Evolutionary conservation across 768 basidiomycete species (phyloP).

Genomic region (Sutorius australiensis): DNA sequence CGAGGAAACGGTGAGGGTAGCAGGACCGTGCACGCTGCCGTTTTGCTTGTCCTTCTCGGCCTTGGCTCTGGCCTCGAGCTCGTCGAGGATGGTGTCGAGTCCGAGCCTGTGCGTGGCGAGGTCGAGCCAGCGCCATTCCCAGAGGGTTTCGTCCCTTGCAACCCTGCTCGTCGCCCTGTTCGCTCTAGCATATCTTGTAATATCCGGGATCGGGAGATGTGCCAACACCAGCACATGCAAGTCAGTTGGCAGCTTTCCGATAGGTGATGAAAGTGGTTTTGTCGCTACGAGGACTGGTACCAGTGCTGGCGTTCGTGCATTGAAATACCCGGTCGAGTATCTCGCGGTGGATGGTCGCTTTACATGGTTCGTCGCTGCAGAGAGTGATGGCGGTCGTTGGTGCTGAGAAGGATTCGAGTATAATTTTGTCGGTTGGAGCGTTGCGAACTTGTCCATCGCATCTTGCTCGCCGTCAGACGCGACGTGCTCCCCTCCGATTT

Average conservation of each 20-base stretch:
- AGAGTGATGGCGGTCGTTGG: conserved; percentile 12
- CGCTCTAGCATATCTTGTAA: conserved; percentile 68
- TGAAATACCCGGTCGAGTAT: conserved; percentile 8
- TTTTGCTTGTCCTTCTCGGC: conserved; percentile 33
- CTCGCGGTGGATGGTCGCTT: conserved; percentile 8
- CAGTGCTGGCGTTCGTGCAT: background rate
- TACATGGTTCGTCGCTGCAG: conserved; percentile 12
- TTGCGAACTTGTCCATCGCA: conserved; percentile 81
- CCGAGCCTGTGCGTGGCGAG: conserved; percentile 48
- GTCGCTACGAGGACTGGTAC: conserved; percentile 17
- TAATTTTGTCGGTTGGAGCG: conserved; percentile 71
- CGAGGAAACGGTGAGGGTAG: conserved; percentile 50
- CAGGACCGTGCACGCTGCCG: conserved; percentile 45
- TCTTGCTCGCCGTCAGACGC: conserved; percentile 6
- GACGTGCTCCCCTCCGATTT: background rate
- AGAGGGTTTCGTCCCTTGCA: conserved; percentile 67
- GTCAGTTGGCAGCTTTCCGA: conserved; percentile 78
- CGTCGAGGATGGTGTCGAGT: conserved; percentile 50
- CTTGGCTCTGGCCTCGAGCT: conserved; percentile 46
- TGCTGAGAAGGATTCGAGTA: conserved; percentile 37
- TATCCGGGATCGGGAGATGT: conserved; percentile 73
- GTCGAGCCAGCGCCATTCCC: conserved; percentile 70
- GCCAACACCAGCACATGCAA: conserved; percentile 72
- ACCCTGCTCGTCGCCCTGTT: conserved; percentile 63
- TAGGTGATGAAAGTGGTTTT: conserved; percentile 36